Evolutionary conservation across 2,329 filamentous ascomycete species (phyloP).

Genomic region (Fusarium torreyae): DNA sequence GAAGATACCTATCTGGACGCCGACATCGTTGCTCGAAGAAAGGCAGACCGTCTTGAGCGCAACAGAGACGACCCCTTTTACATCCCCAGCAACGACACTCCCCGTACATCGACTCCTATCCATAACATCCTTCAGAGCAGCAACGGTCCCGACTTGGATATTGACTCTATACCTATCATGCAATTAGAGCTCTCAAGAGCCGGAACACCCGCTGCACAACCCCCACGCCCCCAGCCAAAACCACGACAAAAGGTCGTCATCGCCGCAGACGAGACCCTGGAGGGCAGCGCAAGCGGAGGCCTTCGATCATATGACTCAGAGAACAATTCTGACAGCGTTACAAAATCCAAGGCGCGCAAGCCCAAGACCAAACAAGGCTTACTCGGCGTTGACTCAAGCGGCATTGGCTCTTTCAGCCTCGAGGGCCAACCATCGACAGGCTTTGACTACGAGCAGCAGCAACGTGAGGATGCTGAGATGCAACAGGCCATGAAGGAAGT

Average conservation of each 20-base stretch:
- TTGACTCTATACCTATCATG: constrained; percentile 97
- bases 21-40: constrained; percentile 80
- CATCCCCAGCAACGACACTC: constrained; percentile 73
- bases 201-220: constrained; percentile 49
- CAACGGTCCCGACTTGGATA: constrained; percentile 85
- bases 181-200: constrained; percentile 82
- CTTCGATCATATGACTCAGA: constrained; percentile 68
- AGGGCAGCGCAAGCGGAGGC: constrained; percentile 65
- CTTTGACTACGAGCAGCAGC: constrained; percentile 75
- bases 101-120: constrained; percentile 80
- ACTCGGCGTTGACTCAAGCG: constrained; percentile 89
- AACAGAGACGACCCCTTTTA: constrained; percentile 97
- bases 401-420: constrained; percentile 80
- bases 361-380: constrained; percentile 75
- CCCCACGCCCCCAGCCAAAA: constrained; percentile 57
- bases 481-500: constrained; percentile 89
- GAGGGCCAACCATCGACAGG: constrained; percentile 60
- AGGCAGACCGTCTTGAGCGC: constrained; percentile 82
- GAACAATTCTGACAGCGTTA: constrained; percentile 62
- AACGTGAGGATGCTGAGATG: constrained; percentile 90
- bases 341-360: constrained; percentile 66
- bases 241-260: constrained; percentile 75
- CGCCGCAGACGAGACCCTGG: constrained; percentile 81
- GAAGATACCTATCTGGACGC: constrained; percentile 79
- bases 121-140: constrained; percentile 81